Base-by-base conservation (phyloP, 306 rosid species). In the Vigna hirtella region DNA sequence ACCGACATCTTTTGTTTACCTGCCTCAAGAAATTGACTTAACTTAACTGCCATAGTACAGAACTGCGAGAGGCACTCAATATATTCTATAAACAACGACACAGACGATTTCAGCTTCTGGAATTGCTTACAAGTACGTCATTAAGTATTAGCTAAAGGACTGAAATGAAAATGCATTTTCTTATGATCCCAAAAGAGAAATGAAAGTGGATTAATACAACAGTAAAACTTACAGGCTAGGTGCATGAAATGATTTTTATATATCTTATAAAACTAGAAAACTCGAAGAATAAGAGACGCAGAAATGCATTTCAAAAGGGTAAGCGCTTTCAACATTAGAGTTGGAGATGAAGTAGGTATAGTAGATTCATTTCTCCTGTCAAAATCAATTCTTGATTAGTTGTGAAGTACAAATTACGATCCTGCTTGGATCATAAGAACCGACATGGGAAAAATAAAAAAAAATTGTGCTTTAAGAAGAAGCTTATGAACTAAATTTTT, bases 1-100 rank as follows among this genome's bases (percentile, higher is more conserved):
- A 95, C 48, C 93, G 87, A 78, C 98, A 95, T 82, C 98, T 89
- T 87, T 92, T 95, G 88, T 95, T 95, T 47, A 95, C 98, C 98
- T 95, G 86, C 47, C 80, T 73, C 79, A 71, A 34, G 72, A 65
- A 84, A 57, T 78, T 68, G 65, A 81, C 69, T 63, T 68, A 18
- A 28, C 49, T 58, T 71, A 80, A 73, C 53, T 30, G 73, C 16
- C 82, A 45, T 59, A 49, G 32, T 17, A 57, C 51, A 36, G 47
- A 36, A 18, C n/a, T 9, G 7, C 14, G 18, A 17, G 24, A 71
- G 4, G 38, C 57, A 79, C 32, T 58, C 56, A 38, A 72, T 24
- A 72, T 72, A 80, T 28, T 42, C 20, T 5, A 62, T 11, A 53
- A 24, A 74, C 16, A 9, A 16, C 56, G 53, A 58, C 56, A 49